These are phyloP conservation scores for Rhodamnia argentea DNA, from an alignment of 345 rosid genomes.

Conservation along the genomic window DNA sequence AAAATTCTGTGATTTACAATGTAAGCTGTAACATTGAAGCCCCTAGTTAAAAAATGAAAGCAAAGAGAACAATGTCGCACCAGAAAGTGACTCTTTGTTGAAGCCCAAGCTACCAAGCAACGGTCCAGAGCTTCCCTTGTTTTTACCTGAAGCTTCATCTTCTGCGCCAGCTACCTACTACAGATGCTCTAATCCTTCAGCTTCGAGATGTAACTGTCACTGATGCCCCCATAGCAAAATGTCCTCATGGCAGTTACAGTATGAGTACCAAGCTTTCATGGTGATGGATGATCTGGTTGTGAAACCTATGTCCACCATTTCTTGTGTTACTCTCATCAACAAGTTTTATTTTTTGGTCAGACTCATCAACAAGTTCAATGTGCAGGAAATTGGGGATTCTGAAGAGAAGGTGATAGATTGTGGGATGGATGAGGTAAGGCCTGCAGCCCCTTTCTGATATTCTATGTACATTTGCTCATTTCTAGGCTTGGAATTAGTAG, in stretches of 20 bases:
- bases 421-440: conserved; percentile 5
- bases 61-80: no score
- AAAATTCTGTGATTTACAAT: no score
- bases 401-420: neutral
- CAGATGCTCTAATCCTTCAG: no score
- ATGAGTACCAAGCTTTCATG: neutral
- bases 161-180: no score
- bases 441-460: neutral
- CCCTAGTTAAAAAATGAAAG: no score
- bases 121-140: no score
- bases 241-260: neutral
- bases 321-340: neutral
- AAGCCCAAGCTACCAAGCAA: no score
- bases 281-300: conserved; percentile 19
- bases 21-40: no score
- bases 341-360: no score
- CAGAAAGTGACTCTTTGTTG: no score
- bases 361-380: neutral
- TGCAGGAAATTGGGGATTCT: neutral
- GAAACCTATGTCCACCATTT: conserved; percentile 9
- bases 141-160: no score
- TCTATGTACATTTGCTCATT: neutral
- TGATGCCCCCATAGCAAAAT: neutral
- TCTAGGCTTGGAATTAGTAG: neutral
- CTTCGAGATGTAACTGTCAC: neutral